Evolutionary conservation across 1,284 basidiomycete species (phyloP).

Genomic region (Sanghuangporus weigelae): DNA sequence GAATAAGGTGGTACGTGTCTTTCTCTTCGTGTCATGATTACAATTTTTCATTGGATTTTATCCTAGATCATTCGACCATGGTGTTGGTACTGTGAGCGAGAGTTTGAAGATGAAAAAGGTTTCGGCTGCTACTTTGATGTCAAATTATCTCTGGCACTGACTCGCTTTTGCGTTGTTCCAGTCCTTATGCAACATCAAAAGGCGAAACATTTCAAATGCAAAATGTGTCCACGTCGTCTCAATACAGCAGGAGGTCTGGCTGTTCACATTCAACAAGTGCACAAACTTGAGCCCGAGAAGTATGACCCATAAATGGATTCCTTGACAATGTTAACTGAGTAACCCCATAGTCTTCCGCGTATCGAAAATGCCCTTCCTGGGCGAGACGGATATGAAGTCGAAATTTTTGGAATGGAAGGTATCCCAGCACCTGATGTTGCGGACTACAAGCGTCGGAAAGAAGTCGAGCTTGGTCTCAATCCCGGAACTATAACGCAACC

Average conservation of each 20-base stretch:
- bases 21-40: not conserved
- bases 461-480: conserved; percentile 84
- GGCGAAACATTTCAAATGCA: conserved; percentile 98
- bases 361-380: conserved; percentile 96
- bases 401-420: conserved; percentile 99
- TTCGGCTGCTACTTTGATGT: conserved; percentile 13
- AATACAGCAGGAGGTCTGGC: conserved; percentile 97
- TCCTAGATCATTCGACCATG: conserved; percentile 80
- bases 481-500: conserved; percentile 77
- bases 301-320: conserved; percentile 35
- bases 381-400: conserved; percentile 95
- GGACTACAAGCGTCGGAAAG: conserved; percentile 92
- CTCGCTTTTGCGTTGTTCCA: conserved; percentile 26
- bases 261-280: conserved; percentile 98
- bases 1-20: conserved; percentile 46
- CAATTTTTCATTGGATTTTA: conserved; percentile 6
- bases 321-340: conserved; percentile 15
- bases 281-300: conserved; percentile 97
- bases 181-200: conserved; percentile 99
- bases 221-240: conserved; percentile 89
- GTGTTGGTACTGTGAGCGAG: conserved; percentile 99
- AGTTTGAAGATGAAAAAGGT: conserved; percentile 98
- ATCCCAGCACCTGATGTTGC: conserved; percentile 91
- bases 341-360: conserved; percentile 53
- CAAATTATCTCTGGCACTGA: conserved; percentile 1